Conservation (phyloP, 208 protist species). For the Angomonas deanei region DNA sequence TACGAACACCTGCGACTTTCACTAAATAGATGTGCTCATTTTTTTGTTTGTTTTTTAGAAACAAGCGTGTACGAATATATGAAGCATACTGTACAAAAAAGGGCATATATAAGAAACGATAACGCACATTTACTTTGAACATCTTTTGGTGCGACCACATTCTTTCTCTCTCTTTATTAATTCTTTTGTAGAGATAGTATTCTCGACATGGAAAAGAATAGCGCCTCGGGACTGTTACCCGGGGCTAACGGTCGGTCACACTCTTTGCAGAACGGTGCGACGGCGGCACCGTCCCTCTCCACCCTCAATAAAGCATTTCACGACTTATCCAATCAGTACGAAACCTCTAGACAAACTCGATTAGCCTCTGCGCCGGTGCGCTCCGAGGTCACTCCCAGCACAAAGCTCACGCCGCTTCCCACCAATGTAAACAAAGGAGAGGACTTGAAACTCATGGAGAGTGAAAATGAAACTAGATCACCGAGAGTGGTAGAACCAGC, state of each 20-base stretch:
- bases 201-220: no score
- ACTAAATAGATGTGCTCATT: neutral
- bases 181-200: neutral
- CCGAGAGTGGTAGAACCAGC: neutral
- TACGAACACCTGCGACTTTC: slow-evolving; percentile 13
- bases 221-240: no score
- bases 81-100: no score
- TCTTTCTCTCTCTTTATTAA: neutral
- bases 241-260: neutral
- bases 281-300: slow-evolving; percentile 11
- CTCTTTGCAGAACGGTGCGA: no score
- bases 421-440: neutral
- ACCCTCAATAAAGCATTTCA: slow-evolving; percentile 18
- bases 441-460: neutral
- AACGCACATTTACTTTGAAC: neutral
- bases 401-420: neutral
- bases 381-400: neutral
- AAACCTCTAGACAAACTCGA: neutral
- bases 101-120: no score
- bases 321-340: slow-evolving; percentile 17
- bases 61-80: no score
- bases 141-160: neutral
- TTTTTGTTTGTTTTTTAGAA: neutral
- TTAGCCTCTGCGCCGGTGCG: no score
- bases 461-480: neutral